These are phyloP conservation scores for Amaranthus tricolor DNA, from an alignment of 179 eudicot species.

Conservation along the genomic window DNA sequence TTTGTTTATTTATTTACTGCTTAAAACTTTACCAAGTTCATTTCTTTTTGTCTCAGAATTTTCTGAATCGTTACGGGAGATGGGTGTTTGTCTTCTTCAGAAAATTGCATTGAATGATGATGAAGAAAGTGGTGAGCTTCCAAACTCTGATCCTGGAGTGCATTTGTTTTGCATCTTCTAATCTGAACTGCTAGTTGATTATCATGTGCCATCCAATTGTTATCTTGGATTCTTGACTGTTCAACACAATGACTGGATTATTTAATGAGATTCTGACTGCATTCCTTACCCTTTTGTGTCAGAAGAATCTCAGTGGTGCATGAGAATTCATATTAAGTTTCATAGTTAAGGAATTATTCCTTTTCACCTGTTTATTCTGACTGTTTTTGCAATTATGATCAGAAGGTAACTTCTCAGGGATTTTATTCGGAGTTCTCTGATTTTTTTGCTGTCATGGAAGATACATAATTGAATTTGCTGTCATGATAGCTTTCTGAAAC, in stretches of 20 bases:
- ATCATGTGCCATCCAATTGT: neutral
- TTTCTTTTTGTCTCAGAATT: slow-evolving; percentile 53
- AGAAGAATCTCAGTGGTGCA: neutral
- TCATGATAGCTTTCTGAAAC: neutral
- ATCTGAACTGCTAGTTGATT: neutral
- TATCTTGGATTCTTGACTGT: neutral
- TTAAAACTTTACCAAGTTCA: neutral
- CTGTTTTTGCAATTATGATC: neutral
- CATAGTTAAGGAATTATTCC: neutral
- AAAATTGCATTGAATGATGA: slow-evolving; percentile 85
- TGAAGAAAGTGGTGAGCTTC: slow-evolving; percentile 80
- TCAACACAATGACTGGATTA: neutral
- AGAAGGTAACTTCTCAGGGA: neutral
- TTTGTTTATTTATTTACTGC: neutral
- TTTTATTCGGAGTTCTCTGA: neutral
- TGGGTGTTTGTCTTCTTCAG: slow-evolving; percentile 97
- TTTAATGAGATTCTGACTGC: neutral
- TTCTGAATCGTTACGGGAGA: slow-evolving; percentile 85
- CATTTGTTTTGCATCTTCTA: neutral
- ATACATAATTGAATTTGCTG: too few relatives aligned
- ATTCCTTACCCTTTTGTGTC: neutral
- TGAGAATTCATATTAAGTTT: neutral
- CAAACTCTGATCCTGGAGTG: neutral
- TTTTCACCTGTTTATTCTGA: neutral
- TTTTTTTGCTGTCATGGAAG: neutral